These are phyloP conservation scores for Theobroma cacao DNA, from an alignment of 345 rosid species.

Conservation along the genomic window DNA sequence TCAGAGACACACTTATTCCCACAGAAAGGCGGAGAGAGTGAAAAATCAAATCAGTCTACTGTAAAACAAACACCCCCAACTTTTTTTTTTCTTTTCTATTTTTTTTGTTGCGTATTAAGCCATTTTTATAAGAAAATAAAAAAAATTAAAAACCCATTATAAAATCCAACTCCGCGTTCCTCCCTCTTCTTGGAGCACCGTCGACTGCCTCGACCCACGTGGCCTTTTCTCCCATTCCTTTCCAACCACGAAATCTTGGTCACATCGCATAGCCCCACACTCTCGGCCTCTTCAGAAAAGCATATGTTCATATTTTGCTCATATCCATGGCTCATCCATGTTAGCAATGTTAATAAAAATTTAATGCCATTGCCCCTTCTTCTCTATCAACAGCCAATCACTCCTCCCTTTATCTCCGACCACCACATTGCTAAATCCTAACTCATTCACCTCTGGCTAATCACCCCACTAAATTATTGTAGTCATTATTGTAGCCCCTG, in stretches of 20 bases:
- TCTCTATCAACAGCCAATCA: slow-evolving; percentile 12
- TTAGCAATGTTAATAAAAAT: neutral
- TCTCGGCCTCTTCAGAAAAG: neutral
- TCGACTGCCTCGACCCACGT: slow-evolving; percentile 12
- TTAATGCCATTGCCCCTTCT: neutral
- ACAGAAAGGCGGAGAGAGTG: neutral
- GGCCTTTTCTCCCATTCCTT: slow-evolving; percentile 1
- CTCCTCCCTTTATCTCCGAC: neutral
- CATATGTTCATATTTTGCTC: neutral
- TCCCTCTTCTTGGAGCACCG: slow-evolving; percentile 8
- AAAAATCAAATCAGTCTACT: neutral
- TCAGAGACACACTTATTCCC: neutral
- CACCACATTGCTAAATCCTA: neutral
- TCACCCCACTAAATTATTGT: neutral
- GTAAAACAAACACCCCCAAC: neutral
- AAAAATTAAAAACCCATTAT: too few relatives aligned
- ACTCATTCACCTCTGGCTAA: neutral
- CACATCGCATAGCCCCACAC: slow-evolving; percentile 15
- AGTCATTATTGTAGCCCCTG: neutral
- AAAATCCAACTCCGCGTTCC: slow-evolving; percentile 18
- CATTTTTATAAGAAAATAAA: too few relatives aligned
- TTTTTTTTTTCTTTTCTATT: neutral
- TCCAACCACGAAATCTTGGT: slow-evolving; percentile 24
- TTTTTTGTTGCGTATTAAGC: neutral
- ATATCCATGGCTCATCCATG: neutral